phyloP scores from a whole-genome alignment of 331 rosid genomes.

The Quercus lobata region DNA sequence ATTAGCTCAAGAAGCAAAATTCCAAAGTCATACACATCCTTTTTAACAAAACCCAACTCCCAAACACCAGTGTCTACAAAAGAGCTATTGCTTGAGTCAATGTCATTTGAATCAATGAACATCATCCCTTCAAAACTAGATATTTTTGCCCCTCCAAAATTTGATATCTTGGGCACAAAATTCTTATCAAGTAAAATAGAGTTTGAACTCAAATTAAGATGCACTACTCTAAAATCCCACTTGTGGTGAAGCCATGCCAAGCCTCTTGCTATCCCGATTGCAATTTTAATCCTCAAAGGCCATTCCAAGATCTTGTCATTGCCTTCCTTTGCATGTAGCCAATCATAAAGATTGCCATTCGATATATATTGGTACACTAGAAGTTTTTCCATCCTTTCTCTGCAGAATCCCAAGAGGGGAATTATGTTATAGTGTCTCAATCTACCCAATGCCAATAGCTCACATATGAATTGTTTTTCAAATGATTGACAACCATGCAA shows the following conservation, averaged over 20 bases:
- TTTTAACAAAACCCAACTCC: constrained; percentile 3
- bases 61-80: too few species aligned
- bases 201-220: constrained; percentile 19
- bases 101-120: too few species aligned
- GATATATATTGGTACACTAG: constrained; percentile 38
- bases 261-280: constrained; percentile 17
- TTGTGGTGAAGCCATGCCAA: constrained; percentile 30
- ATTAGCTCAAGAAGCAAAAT: constrained; percentile 26
- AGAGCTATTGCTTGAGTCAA: too few species aligned
- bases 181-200: constrained; percentile 24
- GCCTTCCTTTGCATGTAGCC: constrained; percentile 18
- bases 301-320: not conserved
- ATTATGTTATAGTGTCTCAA: constrained; percentile 24
- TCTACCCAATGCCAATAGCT: constrained; percentile 22
- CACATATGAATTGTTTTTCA: constrained; percentile 26
- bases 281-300: constrained; percentile 7
- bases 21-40: constrained; percentile 29
- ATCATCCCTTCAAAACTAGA: not conserved
- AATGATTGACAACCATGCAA: constrained; percentile 8
- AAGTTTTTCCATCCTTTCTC: constrained; percentile 19
- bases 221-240: constrained; percentile 14
- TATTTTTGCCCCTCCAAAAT: constrained; percentile 21
- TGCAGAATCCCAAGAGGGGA: constrained; percentile 37
- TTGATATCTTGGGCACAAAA: constrained; percentile 27
- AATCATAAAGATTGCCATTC: constrained; percentile 33